Evolutionary conservation across 1,139 yeast species (phyloP).

Genomic region (Lizanozyma gosingica): DNA sequence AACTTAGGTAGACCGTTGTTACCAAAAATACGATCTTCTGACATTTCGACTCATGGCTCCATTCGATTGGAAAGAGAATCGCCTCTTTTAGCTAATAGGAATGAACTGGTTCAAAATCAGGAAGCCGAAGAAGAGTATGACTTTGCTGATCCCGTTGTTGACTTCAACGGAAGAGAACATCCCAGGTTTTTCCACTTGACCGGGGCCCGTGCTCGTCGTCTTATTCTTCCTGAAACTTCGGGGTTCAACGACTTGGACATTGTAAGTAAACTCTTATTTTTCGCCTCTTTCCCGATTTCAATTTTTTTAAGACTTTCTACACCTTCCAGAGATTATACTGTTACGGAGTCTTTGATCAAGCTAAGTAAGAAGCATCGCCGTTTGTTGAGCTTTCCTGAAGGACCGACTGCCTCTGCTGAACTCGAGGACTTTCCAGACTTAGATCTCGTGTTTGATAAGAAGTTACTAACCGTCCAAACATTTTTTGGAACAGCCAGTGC

Average conservation of each 20-base stretch:
- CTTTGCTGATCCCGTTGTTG: background rate
- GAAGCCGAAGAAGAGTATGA: background rate
- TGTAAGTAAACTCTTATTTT: conserved; percentile 12
- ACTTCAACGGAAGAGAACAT: background rate
- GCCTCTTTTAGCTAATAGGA: background rate
- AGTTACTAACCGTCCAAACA: conserved; percentile 13
- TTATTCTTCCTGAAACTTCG: conserved; percentile 9
- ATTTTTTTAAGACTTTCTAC: conserved; percentile 36
- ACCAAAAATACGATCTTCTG: conserved; percentile 4
- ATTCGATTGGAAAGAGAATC: conserved; percentile 1
- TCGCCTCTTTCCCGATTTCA: conserved; percentile 36
- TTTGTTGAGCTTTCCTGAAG: background rate
- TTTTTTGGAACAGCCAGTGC: conserved; percentile 8
- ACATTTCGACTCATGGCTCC: conserved; percentile 2
- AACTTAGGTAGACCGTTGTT: background rate
- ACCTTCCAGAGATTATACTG: conserved; percentile 32
- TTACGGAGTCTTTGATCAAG: conserved; percentile 5
- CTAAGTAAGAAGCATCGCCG: conserved; percentile 1
- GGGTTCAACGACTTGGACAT: conserved; percentile 5
- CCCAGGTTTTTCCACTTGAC: background rate
- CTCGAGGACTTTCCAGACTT: conserved; percentile 8
- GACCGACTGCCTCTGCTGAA: conserved; percentile 1
- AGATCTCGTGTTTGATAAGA: conserved; percentile 13
- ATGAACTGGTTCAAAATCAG: background rate
- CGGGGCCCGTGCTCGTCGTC: background rate